phyloP scores from a whole-genome alignment of 164 flowering plant species.

The Macadamia tetraphylla region DNA sequence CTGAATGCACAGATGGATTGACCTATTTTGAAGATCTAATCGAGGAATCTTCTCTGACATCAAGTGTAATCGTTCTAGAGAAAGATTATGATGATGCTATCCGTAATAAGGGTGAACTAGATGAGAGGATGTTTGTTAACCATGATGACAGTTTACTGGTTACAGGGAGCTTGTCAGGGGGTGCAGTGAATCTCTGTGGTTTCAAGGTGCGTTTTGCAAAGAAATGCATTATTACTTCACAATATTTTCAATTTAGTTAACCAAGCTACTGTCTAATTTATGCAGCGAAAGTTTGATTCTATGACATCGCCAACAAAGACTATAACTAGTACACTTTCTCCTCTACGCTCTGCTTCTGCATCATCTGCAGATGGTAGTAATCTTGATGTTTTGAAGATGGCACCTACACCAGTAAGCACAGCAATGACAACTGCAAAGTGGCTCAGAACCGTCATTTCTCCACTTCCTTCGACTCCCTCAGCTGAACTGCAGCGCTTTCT shows the following conservation, averaged over 20 bases:
- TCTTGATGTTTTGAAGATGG: slow-evolving; percentile 38
- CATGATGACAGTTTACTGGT: slow-evolving; percentile 85
- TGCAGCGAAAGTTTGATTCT: slow-evolving; percentile 66
- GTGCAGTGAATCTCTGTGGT: slow-evolving; percentile 47
- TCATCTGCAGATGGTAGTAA: slow-evolving; percentile 41
- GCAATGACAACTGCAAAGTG: slow-evolving; percentile 99
- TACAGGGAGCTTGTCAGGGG: slow-evolving; percentile 83
- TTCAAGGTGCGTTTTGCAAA: slow-evolving; percentile 49
- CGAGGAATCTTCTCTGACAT: slow-evolving; percentile 58
- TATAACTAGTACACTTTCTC: slow-evolving; percentile 67
- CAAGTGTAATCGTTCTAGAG: slow-evolving; percentile 55
- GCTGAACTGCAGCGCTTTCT: slow-evolving; percentile 58
- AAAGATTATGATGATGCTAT: slow-evolving; percentile 74
- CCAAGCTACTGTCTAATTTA: not conserved
- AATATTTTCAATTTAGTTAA: not conserved
- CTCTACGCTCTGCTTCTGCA: slow-evolving; percentile 54
- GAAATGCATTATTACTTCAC: not conserved
- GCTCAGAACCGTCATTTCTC: slow-evolving; percentile 82
- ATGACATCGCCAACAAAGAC: slow-evolving; percentile 75
- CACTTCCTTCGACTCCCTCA: slow-evolving; percentile 86
- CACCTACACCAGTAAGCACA: slow-evolving; percentile 87
- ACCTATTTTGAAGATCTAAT: slow-evolving; percentile 69
- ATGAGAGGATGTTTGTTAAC: slow-evolving; percentile 76
- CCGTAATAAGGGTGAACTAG: slow-evolving; percentile 63
- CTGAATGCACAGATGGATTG: slow-evolving; percentile 65